Evolutionary conservation across 1,284 basidiomycete genomes (phyloP), one percentile per base, ranked within the genome.

Genomic region (Papiliotrema flavescens): DNA sequence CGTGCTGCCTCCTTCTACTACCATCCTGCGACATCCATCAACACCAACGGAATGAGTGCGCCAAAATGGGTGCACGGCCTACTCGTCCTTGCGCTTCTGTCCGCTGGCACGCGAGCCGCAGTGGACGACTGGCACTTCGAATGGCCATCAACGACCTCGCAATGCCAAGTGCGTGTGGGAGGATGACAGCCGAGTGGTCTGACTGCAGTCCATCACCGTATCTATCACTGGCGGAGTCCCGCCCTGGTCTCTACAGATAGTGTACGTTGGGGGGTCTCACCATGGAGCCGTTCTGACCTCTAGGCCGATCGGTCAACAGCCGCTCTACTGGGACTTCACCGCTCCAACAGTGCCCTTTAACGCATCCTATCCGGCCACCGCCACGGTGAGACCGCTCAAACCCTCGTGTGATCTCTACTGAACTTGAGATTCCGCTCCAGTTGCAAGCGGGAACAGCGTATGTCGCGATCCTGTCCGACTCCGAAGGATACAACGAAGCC

Each of bases 301-400:
- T 20, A 49, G 47, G 36, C 47, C 47, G 19, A 49, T 49, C 19
- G 47, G 47, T 3, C 35, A 40, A 14, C 47, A 49, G 36, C 47
- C 47, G 15, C 17, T 49, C 17, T 40, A 39, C 36, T 49, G 47
- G 47, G 6, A 20, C 3, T 26, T 49, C 13, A 14, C 47, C n/a
- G 47, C 47, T 13, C 47, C 47, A 13, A 4, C 2, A 7, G 19
- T 11, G 7, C 34, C 47, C 15, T 32, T 49, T n/a, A 49, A 49
- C 36, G 36, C 35, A 3, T 22, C 47, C 17, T 23, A 49, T 24
- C 47, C 47, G 7, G 47, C 20, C 24, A 19, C 35, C 6, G 34
- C n/a, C n/a, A 40, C 34, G 22, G 47, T 49, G 36, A 19, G 47
- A 23, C 19, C 36, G 3, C 47, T 40, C 35, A 22, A 11, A 35